Conservation (phyloP, 2,329 filamentous ascomycete species). For the Anthostomella pinea region DNA sequence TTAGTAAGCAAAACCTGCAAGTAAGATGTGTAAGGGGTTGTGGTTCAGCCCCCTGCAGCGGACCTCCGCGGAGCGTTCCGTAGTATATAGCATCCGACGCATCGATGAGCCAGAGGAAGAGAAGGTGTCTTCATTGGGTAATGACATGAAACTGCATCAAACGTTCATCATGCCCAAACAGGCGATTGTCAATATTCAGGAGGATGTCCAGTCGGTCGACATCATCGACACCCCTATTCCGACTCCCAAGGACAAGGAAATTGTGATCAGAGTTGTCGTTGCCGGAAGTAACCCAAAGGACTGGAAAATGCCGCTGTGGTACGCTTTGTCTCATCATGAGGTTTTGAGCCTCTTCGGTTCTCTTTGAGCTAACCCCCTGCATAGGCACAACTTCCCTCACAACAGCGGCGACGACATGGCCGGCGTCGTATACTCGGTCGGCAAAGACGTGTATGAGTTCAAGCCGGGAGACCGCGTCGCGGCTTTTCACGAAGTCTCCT, state of each 20-base stretch:
- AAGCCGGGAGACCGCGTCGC: slow-evolving; percentile 54
- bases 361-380: slow-evolving; percentile 13
- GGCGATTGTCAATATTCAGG: slow-evolving; percentile 32
- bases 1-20: too few relatives aligned
- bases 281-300: slow-evolving; percentile 41
- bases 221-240: slow-evolving; percentile 35
- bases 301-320: slow-evolving; percentile 29
- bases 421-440: slow-evolving; percentile 45
- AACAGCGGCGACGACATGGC: slow-evolving; percentile 46
- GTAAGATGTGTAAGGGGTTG: too few relatives aligned
- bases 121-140: too few relatives aligned
- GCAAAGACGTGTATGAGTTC: slow-evolving; percentile 44
- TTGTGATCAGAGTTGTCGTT: slow-evolving; percentile 38
- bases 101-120: too few relatives aligned
- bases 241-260: slow-evolving; percentile 28
- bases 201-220: slow-evolving; percentile 33
- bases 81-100: too few relatives aligned
- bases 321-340: neutral
- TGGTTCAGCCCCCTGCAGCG: too few relatives aligned
- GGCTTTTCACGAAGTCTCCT: slow-evolving; percentile 47
- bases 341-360: slow-evolving; percentile 10
- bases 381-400: slow-evolving; percentile 12
- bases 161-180: slow-evolving; percentile 28
- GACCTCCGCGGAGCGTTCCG: too few relatives aligned
- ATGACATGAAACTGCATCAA: too few relatives aligned